phyloP scores from a whole-genome alignment of 2,329 filamentous ascomycete species.

The Epichloe gansuensis region DNA sequence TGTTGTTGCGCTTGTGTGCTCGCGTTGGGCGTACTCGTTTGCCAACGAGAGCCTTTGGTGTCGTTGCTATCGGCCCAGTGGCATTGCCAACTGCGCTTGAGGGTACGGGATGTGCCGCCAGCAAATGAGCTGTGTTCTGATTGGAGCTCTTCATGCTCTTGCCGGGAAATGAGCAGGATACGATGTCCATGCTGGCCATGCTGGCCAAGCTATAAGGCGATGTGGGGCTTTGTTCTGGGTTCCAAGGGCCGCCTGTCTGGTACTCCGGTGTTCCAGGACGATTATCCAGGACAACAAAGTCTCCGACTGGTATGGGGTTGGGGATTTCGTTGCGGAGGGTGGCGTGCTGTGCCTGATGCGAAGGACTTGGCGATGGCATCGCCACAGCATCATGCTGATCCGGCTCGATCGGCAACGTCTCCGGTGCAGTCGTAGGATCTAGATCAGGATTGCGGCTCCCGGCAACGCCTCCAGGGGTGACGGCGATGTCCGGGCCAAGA shows the following conservation, averaged over 20 bases:
- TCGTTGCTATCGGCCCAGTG: conserved; percentile 40
- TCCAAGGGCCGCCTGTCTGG: conserved; percentile 12
- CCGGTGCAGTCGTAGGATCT: conserved; percentile 40
- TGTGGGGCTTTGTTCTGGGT: conserved; percentile 11
- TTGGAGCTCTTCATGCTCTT: conserved; percentile 32
- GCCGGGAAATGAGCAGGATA: conserved; percentile 51
- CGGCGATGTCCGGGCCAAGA: conserved; percentile 49
- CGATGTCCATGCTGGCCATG: conserved; percentile 43
- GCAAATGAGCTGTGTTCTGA: conserved; percentile 25
- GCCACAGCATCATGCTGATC: conserved; percentile 31
- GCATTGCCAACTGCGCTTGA: conserved; percentile 34
- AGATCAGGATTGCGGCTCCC: conserved; percentile 44
- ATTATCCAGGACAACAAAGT: conserved; percentile 31
- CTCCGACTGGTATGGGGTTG: conserved; percentile 30
- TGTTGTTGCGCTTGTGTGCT: conserved; percentile 71
- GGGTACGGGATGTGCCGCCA: conserved; percentile 44
- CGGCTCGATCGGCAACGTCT: conserved; percentile 28
- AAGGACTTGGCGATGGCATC: conserved; percentile 11
- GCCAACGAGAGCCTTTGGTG: conserved; percentile 43
- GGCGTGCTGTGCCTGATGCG: conserved; percentile 3
- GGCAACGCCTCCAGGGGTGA: conserved; percentile 62
- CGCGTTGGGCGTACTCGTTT: conserved; percentile 46
- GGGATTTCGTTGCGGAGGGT: conserved; percentile 34
- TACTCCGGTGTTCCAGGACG: conserved; percentile 36
- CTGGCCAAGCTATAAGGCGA: conserved; percentile 48